Conservation (phyloP, 352 stramenopile species). For the Phytopythium aichiense region DNA sequence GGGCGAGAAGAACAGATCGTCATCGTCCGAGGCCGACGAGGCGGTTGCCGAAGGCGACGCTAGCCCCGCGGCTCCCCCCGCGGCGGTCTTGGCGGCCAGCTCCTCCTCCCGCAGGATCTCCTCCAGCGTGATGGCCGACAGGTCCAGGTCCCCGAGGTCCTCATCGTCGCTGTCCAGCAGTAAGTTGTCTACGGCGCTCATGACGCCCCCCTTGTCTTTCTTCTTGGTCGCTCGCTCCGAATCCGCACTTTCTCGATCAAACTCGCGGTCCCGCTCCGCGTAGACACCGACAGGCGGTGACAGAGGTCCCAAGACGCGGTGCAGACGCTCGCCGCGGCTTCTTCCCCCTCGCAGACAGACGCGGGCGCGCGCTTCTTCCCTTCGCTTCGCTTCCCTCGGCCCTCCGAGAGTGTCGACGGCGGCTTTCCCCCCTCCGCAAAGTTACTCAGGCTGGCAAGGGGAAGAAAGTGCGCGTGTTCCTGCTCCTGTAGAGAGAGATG, state of each 20-base stretch:
- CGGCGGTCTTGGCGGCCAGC: constrained; percentile 27
- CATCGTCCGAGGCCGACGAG: constrained; percentile 19
- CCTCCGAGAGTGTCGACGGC: background rate
- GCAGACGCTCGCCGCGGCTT: background rate
- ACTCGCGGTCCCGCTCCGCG: background rate
- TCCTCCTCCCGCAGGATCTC: constrained; percentile 73
- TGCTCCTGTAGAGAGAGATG: constrained; percentile 10
- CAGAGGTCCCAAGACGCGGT: background rate
- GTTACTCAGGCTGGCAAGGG: background rate
- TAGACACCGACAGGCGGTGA: background rate
- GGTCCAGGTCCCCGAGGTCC: constrained; percentile 58
- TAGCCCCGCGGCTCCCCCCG: constrained; percentile 4
- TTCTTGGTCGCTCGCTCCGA: background rate
- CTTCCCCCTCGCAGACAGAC: background rate
- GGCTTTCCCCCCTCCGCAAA: background rate
- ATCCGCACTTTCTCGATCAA: background rate
- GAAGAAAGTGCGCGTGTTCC: constrained; percentile 5
- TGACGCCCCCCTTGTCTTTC: constrained; percentile 9
- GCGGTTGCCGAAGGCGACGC: constrained; percentile 3
- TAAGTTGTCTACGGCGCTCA: constrained; percentile 54
- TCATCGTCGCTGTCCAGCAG: constrained; percentile 68
- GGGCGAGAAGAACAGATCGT: constrained; percentile 71
- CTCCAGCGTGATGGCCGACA: constrained; percentile 63
- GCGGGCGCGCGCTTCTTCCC: background rate
- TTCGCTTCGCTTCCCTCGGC: background rate